Percentiles rank a stretch among this genome's conserved stretches.
These are phyloP conservation scores for Phaeodactylum tricornutum DNA, from an alignment of 108 stramenopile species.

Conservation along the genomic window DNA sequence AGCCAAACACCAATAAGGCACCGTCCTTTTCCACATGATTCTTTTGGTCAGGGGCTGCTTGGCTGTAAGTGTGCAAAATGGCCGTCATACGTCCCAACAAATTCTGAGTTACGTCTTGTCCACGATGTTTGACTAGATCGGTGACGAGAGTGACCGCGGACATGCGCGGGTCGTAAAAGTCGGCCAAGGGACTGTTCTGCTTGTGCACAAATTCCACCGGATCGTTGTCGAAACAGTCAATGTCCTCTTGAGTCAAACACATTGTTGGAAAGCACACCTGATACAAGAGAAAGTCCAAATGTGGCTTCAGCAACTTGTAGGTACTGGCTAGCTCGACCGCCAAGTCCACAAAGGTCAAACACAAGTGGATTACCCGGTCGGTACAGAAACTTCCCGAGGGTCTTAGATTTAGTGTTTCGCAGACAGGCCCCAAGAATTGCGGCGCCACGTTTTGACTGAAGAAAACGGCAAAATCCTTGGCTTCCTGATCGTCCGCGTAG, in stretches of 20 bases:
- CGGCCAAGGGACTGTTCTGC: constrained; percentile 88
- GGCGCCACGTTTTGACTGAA: constrained; percentile 86
- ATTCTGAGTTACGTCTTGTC: constrained; percentile 83
- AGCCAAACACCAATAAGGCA: constrained; percentile 83
- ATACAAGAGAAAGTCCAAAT: constrained; percentile 94
- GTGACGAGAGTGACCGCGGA: constrained; percentile 89
- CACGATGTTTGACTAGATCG: constrained; percentile 87
- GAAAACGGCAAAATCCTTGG: constrained; percentile 82
- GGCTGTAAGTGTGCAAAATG: constrained; percentile 70
- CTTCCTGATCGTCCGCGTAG: constrained; percentile 78
- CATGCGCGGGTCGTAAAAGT: constrained; percentile 91
- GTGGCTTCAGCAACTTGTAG: constrained; percentile 95
- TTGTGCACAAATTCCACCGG: constrained; percentile 94
- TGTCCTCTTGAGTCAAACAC: constrained; percentile 78
- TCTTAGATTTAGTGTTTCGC: constrained; percentile 84
- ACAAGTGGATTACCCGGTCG: constrained; percentile 89
- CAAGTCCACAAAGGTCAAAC: constrained; percentile 84
- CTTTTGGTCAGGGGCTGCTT: constrained; percentile 48
- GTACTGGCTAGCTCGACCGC: constrained; percentile 89
- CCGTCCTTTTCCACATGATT: constrained; percentile 92
- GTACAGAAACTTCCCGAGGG: constrained; percentile 88
- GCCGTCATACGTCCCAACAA: constrained; percentile 73
- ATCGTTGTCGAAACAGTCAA: constrained; percentile 90
- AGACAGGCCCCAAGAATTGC: constrained; percentile 74
- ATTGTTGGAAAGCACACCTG: constrained; percentile 94